Base-by-base conservation (phyloP, 2,329 filamentous ascomycete genomes). In the Cladosporium cucumerinum region DNA sequence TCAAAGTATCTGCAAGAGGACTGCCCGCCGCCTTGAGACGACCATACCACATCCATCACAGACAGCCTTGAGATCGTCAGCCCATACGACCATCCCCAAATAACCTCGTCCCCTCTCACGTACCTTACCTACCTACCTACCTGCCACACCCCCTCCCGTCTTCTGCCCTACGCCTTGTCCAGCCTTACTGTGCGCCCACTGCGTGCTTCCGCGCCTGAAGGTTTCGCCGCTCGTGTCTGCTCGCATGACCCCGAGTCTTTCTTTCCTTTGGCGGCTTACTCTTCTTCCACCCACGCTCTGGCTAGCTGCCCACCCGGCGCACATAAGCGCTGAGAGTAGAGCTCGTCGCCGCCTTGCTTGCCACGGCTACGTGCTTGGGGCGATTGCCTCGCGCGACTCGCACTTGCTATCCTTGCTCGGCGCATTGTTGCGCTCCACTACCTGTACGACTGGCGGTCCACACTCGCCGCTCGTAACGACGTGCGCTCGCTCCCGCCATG, bases 401-500 rank as follows among this genome's bases (percentile, higher is more conserved):
- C 43, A 36, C 46, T 23, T 36, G 48, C 51, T 30, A 36, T 36
- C 59, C 48, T 48, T 39, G 59, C 59, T 34, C 32, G 46, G 48
- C 59, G 43, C 30, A 26, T 28, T 61, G 58, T 61, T 23, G 58
- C 58, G 30, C 58, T 28, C 26, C 43, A 51, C 28, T 51, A 39
- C 46, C 58, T 46, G 26, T 51, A 43, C 49, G 49, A 62, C 60
- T 62, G 60, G 49, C 60, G 49, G 39, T 32, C 16, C 32, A 23
- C 60, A 23, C 26, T 55, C 34, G 60, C 60, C 60, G 26, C 60
- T 62, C 49, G 49, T 62, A 55, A 39, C 23, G 30, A 46, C 60
- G 30, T 28, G 60, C 49, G 25, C 49, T 62, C 60, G 60, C 60
- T 43, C 39, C 54, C 55, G 54, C 61, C 61, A 69, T 71, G 65